These are phyloP conservation scores for Graphilbum sp. DNA, from an alignment of 2,329 filamentous ascomycete genomes.

Conservation along the genomic window DNA sequence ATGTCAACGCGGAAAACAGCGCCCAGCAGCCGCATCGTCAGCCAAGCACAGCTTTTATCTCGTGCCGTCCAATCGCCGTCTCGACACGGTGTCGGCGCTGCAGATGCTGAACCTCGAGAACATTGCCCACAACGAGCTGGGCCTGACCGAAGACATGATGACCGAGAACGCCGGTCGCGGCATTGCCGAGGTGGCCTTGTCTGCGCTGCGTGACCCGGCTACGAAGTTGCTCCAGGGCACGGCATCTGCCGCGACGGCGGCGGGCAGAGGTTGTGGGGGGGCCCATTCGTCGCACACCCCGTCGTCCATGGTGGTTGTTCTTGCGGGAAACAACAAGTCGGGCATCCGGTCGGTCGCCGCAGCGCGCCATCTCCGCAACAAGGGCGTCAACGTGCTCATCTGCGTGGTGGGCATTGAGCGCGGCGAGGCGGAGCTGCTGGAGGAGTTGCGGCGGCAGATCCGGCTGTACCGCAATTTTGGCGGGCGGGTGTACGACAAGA, in stretches of 20 bases:
- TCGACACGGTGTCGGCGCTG: slow-evolving; percentile 51
- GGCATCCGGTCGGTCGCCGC: slow-evolving; percentile 74
- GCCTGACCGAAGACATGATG: slow-evolving; percentile 77
- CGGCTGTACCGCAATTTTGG: slow-evolving; percentile 73
- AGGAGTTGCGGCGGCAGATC: slow-evolving; percentile 65
- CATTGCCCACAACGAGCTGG: slow-evolving; percentile 73
- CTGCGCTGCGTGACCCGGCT: slow-evolving; percentile 46
- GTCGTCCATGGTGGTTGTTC: slow-evolving; percentile 42
- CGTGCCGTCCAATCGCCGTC: slow-evolving; percentile 35
- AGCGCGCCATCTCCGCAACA: slow-evolving; percentile 71
- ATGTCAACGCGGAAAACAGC: neutral
- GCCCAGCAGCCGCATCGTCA: slow-evolving; percentile 10
- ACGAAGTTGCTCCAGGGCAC: slow-evolving; percentile 34
- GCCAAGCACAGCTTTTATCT: slow-evolving; percentile 31
- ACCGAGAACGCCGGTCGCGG: slow-evolving; percentile 81
- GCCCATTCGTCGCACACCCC: slow-evolving; percentile 3
- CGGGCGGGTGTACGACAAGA: slow-evolving; percentile 50
- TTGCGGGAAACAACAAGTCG: slow-evolving; percentile 92
- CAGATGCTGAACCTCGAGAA: slow-evolving; percentile 91
- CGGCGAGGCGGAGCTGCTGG: slow-evolving; percentile 60
- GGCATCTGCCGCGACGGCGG: neutral
- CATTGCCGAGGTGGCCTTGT: slow-evolving; percentile 69
- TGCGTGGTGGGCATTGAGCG: slow-evolving; percentile 76
- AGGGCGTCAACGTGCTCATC: slow-evolving; percentile 63
- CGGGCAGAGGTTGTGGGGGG: neutral